Percentiles rank a stretch among this genome's conserved stretches.
Evolutionary conservation across 2,329 filamentous ascomycete species (phyloP).

Genomic region (Madurella mycetomatis): DNA sequence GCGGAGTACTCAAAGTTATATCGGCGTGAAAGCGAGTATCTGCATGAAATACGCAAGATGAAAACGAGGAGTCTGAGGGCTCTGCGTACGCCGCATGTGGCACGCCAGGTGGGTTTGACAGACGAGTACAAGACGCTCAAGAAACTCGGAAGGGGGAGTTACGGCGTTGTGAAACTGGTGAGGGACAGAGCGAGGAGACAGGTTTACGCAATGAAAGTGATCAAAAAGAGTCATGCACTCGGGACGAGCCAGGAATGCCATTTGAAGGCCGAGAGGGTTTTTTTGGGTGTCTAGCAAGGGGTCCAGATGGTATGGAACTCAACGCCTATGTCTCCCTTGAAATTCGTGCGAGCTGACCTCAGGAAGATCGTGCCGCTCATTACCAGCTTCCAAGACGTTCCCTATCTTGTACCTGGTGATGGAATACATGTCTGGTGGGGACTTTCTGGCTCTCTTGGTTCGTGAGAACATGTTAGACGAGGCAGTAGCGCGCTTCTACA

Average conservation of each 20-base stretch:
- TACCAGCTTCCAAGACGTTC: conserved; percentile 80
- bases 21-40: conserved; percentile 64
- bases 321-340: not conserved
- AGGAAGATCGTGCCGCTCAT: conserved; percentile 77
- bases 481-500: conserved; percentile 74
- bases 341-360: conserved; percentile 13
- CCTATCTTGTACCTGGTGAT: conserved; percentile 91
- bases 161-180: conserved; percentile 85
- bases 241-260: conserved; percentile 89
- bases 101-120: conserved; percentile 7
- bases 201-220: conserved; percentile 95
- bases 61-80: conserved; percentile 54
- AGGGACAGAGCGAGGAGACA: conserved; percentile 58
- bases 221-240: conserved; percentile 90
- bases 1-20: conserved; percentile 56
- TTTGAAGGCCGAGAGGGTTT: conserved; percentile 84
- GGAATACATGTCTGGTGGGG: conserved; percentile 97
- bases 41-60: conserved; percentile 68
- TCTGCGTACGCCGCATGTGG: conserved; percentile 7
- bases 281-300: conserved; percentile 80
- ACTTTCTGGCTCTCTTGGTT: conserved; percentile 84
- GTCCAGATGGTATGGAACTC: conserved; percentile 62
- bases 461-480: conserved; percentile 81
- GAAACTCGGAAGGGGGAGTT: conserved; percentile 86
- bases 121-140: conserved; percentile 75